Conservation (phyloP, 257 asterid species). For the Osmanthus fragrans region DNA sequence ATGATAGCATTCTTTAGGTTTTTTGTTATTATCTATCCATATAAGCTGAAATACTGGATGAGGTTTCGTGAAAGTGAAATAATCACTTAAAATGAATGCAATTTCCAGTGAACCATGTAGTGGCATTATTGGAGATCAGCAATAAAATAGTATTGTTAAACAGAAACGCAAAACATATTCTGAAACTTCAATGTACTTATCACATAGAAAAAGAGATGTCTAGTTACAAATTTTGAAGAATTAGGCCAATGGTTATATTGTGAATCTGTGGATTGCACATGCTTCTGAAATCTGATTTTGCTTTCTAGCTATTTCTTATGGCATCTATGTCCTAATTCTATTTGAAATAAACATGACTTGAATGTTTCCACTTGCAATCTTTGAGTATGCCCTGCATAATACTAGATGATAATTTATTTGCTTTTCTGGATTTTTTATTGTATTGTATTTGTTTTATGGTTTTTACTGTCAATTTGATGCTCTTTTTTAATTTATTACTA, state of each 20-base stretch:
- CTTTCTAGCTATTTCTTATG: not conserved
- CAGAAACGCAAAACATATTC: constrained; percentile 5
- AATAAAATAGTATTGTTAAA: not conserved
- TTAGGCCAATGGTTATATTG: constrained; percentile 2
- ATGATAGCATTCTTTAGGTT: constrained; percentile 4
- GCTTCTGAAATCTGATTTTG: constrained; percentile 1
- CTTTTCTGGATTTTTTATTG: no score
- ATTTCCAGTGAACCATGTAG: constrained; percentile 5
- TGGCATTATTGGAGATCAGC: constrained; percentile 14
- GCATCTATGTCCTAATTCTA: not conserved
- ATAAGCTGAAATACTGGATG: not conserved
- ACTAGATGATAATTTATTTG: not conserved
- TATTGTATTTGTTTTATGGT: no score
- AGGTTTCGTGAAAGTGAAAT: not conserved
- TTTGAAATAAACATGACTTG: constrained; percentile 7
- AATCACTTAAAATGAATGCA: not conserved
- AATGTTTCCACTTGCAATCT: not conserved
- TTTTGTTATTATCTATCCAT: not conserved
- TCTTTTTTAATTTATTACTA: not conserved
- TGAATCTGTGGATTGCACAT: constrained; percentile 5
- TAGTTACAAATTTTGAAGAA: constrained; percentile 10
- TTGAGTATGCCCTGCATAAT: not conserved
- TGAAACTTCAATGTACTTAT: constrained; percentile 13
- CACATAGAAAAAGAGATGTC: constrained; percentile 1
- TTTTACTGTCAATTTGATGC: not conserved